Conservation (phyloP, 805 yeast genomes). For the Grigorovia transvaalensis region DNA sequence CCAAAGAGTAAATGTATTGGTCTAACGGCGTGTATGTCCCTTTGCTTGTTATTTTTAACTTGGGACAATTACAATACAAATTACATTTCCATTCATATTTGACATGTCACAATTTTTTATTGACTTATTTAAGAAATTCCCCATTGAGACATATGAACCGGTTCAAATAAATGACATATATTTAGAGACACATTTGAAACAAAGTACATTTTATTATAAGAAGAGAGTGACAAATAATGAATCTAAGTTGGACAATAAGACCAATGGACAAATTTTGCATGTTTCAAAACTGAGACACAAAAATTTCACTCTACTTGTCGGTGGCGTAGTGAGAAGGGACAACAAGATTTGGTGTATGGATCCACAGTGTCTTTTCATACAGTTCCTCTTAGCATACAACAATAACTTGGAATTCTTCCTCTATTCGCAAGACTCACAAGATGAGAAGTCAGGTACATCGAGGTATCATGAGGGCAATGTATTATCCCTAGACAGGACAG, state of each 20-base stretch:
- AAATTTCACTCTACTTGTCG: neutral
- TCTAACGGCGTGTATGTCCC: too few species aligned
- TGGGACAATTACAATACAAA: too few species aligned
- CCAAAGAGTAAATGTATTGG: too few species aligned
- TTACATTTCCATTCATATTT: too few species aligned
- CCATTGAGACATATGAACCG: slow-evolving; percentile 36
- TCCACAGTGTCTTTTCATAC: slow-evolving; percentile 43
- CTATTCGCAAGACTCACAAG: too few species aligned
- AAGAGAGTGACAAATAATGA: slow-evolving; percentile 3
- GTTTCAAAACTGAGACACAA: neutral
- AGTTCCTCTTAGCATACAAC: slow-evolving; percentile 25
- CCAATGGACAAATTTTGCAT: neutral
- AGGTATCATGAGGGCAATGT: neutral
- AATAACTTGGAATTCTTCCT: neutral
- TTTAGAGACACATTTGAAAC: slow-evolving; percentile 15
- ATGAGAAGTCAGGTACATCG: too few species aligned
- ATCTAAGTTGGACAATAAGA: too few species aligned
- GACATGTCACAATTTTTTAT: neutral
- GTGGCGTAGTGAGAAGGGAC: neutral
- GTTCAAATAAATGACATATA: slow-evolving; percentile 23
- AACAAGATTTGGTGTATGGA: slow-evolving; percentile 38
- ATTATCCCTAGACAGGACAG: neutral
- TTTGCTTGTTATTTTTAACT: too few species aligned
- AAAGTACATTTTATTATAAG: slow-evolving; percentile 6
- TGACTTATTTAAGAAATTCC: slow-evolving; percentile 41